Percentiles rank a stretch among this genome's conserved stretches.
Evolutionary conservation across 202 grass and related monocot genomes (phyloP).

Genomic region (Brachypodium distachyon): DNA sequence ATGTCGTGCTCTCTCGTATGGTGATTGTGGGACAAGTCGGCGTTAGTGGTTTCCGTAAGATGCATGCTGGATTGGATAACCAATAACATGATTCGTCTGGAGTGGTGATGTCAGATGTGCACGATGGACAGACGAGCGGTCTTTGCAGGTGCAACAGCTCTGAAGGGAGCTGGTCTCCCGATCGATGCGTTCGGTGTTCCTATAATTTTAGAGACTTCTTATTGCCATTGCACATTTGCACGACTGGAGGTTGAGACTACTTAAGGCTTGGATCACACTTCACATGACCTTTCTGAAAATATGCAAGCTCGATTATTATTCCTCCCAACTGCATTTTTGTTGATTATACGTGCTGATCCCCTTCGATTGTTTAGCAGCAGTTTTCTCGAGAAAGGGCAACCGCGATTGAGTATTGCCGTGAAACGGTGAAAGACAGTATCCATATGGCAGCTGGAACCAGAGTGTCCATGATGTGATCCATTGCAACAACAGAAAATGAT

Average conservation of each 20-base stretch:
- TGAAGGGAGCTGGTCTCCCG: not conserved
- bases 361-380: too few relatives aligned
- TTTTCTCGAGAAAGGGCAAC: conserved; percentile 7
- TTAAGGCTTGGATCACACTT: conserved; percentile 19
- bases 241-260: not conserved
- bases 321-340: not conserved
- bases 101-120: not conserved
- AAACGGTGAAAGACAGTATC: not conserved
- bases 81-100: not conserved
- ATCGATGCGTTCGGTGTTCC: not conserved
- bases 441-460: not conserved
- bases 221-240: too few relatives aligned
- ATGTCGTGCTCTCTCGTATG: not conserved
- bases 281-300: not conserved
- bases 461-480: too few relatives aligned
- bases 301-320: too few relatives aligned
- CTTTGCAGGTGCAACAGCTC: conserved; percentile 17
- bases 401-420: not conserved
- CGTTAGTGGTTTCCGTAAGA: conserved; percentile 3
- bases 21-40: conserved; percentile 15
- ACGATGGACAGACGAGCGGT: not conserved
- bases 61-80: not conserved
- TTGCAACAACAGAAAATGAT: too few relatives aligned
- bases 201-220: not conserved
- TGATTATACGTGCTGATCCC: not conserved